Percentiles rank a stretch among this genome's conserved stretches.
Conservation (phyloP, 352 stramenopile genomes). For the Globisporangium echinulatum region DNA sequence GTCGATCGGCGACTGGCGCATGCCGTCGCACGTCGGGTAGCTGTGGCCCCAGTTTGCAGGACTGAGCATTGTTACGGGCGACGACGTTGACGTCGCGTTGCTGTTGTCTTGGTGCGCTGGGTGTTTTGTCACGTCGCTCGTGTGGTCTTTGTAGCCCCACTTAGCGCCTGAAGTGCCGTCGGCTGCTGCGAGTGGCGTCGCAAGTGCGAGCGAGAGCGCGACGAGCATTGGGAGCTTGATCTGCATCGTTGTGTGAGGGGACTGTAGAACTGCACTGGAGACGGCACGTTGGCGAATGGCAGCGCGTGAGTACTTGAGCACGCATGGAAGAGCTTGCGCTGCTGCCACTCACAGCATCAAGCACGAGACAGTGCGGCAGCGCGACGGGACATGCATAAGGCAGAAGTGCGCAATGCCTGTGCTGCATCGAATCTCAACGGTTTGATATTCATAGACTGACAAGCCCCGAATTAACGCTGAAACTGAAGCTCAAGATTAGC, state of each 20-base stretch:
- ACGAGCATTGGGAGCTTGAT: conserved; percentile 1
- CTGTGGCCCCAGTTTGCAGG: conserved; percentile 12
- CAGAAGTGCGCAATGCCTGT: too few species aligned
- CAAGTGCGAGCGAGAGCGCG: conserved; percentile 4
- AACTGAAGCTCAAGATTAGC: too few species aligned
- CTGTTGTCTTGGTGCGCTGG: conserved; percentile 4
- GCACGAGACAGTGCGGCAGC: too few species aligned
- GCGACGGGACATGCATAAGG: too few species aligned
- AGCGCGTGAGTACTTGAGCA: not conserved
- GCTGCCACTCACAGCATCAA: not conserved
- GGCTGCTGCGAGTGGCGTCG: not conserved
- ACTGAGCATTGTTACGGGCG: not conserved
- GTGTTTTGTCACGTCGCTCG: not conserved
- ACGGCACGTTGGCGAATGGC: not conserved
- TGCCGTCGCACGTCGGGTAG: conserved; percentile 13
- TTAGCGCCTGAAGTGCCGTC: conserved; percentile 2
- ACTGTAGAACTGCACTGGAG: not conserved
- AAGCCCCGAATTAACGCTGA: too few species aligned
- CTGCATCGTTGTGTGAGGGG: not conserved
- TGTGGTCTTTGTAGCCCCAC: conserved; percentile 10
- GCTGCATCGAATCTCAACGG: too few species aligned
- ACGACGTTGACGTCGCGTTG: not conserved
- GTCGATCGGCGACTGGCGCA: conserved; percentile 16
- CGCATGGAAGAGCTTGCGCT: not conserved
- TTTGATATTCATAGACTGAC: too few species aligned